Evolutionary conservation across 2,329 filamentous ascomycete genomes (phyloP).

Genomic region (Samsoniella hepiali): DNA sequence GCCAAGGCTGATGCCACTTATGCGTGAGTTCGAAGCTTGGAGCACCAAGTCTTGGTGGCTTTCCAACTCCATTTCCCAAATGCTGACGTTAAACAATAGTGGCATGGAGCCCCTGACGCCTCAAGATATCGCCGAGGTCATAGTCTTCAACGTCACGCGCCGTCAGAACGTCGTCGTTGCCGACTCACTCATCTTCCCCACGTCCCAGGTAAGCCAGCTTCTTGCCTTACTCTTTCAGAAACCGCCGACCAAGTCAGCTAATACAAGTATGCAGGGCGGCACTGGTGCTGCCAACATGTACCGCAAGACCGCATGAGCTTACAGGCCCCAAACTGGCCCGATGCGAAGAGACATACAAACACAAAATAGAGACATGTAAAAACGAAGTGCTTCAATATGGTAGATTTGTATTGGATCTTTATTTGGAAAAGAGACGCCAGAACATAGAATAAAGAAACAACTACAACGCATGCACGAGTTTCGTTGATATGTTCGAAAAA

Average conservation of each 20-base stretch:
- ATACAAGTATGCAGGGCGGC: background rate
- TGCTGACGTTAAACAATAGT: conserved; percentile 35
- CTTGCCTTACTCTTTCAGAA: background rate
- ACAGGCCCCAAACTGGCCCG: background rate
- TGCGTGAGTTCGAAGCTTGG: conserved; percentile 52
- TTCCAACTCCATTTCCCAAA: background rate
- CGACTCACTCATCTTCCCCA: conserved; percentile 82
- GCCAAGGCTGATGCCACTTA: conserved; percentile 87
- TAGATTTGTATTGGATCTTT: background rate
- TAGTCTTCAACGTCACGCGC: conserved; percentile 80
- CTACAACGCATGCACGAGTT: conserved; percentile 7
- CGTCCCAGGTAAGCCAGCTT: conserved; percentile 65
- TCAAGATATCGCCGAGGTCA: conserved; percentile 85
- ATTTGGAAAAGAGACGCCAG: background rate
- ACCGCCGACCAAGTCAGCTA: background rate
- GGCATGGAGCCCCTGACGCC: conserved; percentile 80
- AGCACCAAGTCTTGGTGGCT: conserved; percentile 9
- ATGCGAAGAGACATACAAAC: conserved; percentile 1
- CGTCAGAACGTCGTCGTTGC: conserved; percentile 89
- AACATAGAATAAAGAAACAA: background rate
- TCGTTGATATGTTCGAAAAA: conserved; percentile 35
- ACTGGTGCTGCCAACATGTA: conserved; percentile 9
- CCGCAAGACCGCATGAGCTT: conserved; percentile 8
- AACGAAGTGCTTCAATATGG: background rate
- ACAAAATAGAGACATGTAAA: conserved; percentile 14